These are phyloP conservation scores for Citrus cavaleriei DNA, from an alignment of 345 rosid species.

Conservation along the genomic window DNA sequence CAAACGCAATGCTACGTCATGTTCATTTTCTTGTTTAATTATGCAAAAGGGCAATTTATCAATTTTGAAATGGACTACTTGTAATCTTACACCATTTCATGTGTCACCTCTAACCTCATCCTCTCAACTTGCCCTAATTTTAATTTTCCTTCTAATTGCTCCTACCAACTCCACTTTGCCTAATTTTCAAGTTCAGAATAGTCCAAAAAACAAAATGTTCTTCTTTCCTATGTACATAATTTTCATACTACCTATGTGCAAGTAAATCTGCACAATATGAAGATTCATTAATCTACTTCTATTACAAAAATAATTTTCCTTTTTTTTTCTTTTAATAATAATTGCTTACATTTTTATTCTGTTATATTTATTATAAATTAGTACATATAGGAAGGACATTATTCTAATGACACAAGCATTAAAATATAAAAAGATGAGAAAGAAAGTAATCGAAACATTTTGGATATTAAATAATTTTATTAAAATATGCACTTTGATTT, in stretches of 20 bases:
- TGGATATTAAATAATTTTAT: too few species aligned
- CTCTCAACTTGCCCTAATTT: background rate
- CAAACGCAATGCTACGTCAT: constrained; percentile 24
- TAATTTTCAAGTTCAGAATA: background rate
- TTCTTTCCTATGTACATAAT: background rate
- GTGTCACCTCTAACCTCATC: background rate
- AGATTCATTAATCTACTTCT: too few species aligned
- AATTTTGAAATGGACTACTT: background rate
- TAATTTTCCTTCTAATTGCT: background rate
- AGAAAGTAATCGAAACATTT: too few species aligned
- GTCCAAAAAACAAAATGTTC: background rate
- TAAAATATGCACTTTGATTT: too few species aligned
- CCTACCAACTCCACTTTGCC: background rate
- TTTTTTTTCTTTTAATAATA: too few species aligned
- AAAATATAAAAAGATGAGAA: too few species aligned
- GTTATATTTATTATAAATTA: background rate
- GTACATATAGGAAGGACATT: background rate
- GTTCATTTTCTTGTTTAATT: background rate
- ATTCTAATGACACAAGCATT: background rate
- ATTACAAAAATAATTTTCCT: too few species aligned
- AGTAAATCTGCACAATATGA: too few species aligned
- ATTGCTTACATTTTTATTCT: too few species aligned
- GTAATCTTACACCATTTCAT: background rate
- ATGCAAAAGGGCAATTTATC: background rate
- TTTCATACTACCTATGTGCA: background rate